A percentile compares a stretch with the other conserved stretches of the same genome.
Conservation (phyloP, 306 rosid species). For the Pterocarpus macrocarpus region DNA sequence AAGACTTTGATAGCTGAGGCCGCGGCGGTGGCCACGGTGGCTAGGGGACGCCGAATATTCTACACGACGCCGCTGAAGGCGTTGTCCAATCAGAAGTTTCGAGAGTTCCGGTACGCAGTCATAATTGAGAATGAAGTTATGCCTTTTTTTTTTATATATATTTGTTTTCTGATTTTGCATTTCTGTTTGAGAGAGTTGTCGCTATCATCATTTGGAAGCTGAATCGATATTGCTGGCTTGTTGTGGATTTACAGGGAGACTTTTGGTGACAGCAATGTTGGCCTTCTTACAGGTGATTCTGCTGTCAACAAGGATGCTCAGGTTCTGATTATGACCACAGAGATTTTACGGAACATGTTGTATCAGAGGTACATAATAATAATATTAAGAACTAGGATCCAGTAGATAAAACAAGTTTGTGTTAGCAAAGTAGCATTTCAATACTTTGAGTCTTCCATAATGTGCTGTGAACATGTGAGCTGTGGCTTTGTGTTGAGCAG, state of each 20-base stretch:
- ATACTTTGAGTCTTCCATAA: background rate
- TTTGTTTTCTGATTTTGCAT: slow-evolving; percentile 21
- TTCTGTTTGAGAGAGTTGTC: background rate
- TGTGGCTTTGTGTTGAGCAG: slow-evolving; percentile 7
- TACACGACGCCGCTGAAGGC: slow-evolving; percentile 99
- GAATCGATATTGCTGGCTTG: slow-evolving; percentile 7
- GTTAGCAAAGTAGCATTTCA: slow-evolving; percentile 2
- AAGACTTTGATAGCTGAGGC: slow-evolving; percentile 97
- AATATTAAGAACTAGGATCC: slow-evolving; percentile 6
- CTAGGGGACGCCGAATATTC: slow-evolving; percentile 75
- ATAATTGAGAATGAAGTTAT: background rate
- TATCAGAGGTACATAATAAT: slow-evolving; percentile 78
- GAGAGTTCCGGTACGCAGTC: slow-evolving; percentile 79
- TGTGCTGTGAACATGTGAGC: slow-evolving; percentile 7
- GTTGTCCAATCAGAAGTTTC: slow-evolving; percentile 96
- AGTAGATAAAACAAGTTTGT: slow-evolving; percentile 12
- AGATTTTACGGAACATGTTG: slow-evolving; percentile 97
- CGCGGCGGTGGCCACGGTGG: slow-evolving; percentile 88
- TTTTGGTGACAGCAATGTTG: slow-evolving; percentile 85
- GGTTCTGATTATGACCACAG: slow-evolving; percentile 95
- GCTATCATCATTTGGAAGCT: slow-evolving; percentile 1
- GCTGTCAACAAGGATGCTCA: slow-evolving; percentile 89
- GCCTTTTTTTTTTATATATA: background rate
- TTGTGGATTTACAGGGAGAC: slow-evolving; percentile 72
- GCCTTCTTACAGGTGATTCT: slow-evolving; percentile 96